Evolutionary conservation across 2,329 filamentous ascomycete species (phyloP).

Genomic region (Cytospora mali): DNA sequence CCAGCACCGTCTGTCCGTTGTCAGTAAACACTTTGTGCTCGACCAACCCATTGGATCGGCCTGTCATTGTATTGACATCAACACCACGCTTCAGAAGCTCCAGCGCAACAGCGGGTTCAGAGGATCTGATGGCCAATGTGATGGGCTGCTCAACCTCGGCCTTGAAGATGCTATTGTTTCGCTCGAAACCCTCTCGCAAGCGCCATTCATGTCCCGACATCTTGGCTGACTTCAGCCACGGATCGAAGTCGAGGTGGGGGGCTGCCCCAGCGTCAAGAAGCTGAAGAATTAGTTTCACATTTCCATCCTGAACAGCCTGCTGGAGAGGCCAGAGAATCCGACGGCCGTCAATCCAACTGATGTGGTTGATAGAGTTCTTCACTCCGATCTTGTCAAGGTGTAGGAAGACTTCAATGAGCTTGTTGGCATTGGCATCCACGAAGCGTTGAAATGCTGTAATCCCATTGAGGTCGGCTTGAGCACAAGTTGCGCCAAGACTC

Average conservation of each 20-base stretch:
- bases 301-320: constrained; percentile 57
- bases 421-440: constrained; percentile 52
- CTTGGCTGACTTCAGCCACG: constrained; percentile 62
- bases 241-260: constrained; percentile 62
- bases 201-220: constrained; percentile 42
- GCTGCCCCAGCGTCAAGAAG: constrained; percentile 67
- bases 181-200: constrained; percentile 44
- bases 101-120: constrained; percentile 50
- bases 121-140: constrained; percentile 59
- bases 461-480: constrained; percentile 69
- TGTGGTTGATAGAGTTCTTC: constrained; percentile 67
- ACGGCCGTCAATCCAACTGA: constrained; percentile 46
- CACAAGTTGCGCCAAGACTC: constrained; percentile 69
- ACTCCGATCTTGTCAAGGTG: constrained; percentile 62
- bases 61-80: constrained; percentile 64
- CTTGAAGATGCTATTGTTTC: constrained; percentile 53
- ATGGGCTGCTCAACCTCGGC: constrained; percentile 64
- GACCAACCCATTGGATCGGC: constrained; percentile 41
- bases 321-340: constrained; percentile 44
- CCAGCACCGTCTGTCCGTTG: constrained; percentile 57
- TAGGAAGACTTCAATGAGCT: constrained; percentile 53
- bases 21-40: constrained; percentile 35
- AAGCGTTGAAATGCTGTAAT: constrained; percentile 69
- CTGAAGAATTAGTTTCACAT: constrained; percentile 57
- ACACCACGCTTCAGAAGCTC: constrained; percentile 65